phyloP scores from a whole-genome alignment of 2,329 filamentous ascomycete species.

The Aspergillus felis region DNA sequence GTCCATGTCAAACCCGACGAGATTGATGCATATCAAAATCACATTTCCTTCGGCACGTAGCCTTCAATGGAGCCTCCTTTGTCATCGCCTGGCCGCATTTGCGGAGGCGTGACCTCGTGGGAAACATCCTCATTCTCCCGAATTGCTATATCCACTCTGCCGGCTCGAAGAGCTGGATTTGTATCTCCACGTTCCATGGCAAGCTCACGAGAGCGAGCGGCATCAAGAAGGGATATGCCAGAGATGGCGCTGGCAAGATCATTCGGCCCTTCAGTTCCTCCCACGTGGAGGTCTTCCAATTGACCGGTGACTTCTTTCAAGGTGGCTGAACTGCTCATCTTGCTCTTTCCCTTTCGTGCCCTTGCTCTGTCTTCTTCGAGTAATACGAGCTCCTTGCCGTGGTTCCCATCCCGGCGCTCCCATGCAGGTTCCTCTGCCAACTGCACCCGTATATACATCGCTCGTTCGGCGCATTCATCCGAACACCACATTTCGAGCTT shows the following conservation, averaged over 20 bases:
- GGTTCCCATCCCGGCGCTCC: slow-evolving; percentile 58
- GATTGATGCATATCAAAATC: not conserved
- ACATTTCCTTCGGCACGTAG: slow-evolving; percentile 31
- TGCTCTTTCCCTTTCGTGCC: slow-evolving; percentile 16
- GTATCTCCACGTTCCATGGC: slow-evolving; percentile 36
- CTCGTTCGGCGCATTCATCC: slow-evolving; percentile 69
- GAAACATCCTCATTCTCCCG: slow-evolving; percentile 27
- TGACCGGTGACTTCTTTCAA: slow-evolving; percentile 25
- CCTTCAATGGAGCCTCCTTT: slow-evolving; percentile 41
- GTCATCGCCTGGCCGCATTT: slow-evolving; percentile 29
- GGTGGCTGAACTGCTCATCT: slow-evolving; percentile 13
- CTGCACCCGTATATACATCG: slow-evolving; percentile 84
- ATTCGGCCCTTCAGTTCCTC: slow-evolving; percentile 8
- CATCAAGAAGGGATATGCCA: slow-evolving; percentile 24
- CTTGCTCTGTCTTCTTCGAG: slow-evolving; percentile 56
- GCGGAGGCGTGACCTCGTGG: slow-evolving; percentile 24
- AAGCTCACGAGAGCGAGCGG: slow-evolving; percentile 25
- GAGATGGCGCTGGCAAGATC: slow-evolving; percentile 22
- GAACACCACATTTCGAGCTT: slow-evolving; percentile 87
- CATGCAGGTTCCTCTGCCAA: slow-evolving; percentile 80
- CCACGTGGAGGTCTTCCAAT: slow-evolving; percentile 18
- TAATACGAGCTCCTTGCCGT: slow-evolving; percentile 56
- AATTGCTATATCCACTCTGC: slow-evolving; percentile 32
- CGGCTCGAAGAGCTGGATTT: slow-evolving; percentile 20
- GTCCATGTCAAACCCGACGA: not conserved